Percentiles rank a stretch among this genome's conserved stretches.
phyloP scores from a whole-genome alignment of 805 yeast genomes.

The Yarrowia phangngaensis region DNA sequence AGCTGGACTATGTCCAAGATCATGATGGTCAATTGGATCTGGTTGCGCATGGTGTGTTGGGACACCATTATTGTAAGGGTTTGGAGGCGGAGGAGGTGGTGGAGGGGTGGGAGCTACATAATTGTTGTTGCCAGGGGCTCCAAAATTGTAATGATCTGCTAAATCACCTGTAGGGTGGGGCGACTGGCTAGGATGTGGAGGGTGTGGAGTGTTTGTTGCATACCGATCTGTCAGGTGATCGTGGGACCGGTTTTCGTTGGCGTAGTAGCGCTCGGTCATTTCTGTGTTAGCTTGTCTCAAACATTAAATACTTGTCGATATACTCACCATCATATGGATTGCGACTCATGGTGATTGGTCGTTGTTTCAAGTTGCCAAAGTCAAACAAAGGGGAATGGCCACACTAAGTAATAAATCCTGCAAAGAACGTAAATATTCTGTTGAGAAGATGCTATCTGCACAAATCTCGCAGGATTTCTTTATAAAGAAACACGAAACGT shows the following conservation, averaged over 20 bases:
- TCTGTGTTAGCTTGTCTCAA: conserved; percentile 4
- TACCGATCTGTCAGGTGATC: conserved; percentile 18
- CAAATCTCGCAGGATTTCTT: no score
- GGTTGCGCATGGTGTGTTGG: background rate
- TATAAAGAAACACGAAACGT: background rate
- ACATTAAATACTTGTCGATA: no score
- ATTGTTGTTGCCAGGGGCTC: conserved; percentile 11
- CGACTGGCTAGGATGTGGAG: background rate
- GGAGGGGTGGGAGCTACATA: conserved; percentile 11
- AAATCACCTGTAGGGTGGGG: conserved; percentile 19
- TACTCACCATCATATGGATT: conserved; percentile 25
- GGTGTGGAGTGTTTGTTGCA: conserved; percentile 12
- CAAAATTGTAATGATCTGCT: conserved; percentile 16
- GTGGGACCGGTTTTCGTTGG: conserved; percentile 21
- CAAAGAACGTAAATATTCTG: no score
- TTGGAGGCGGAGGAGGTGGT: conserved; percentile 7
- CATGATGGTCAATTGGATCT: background rate
- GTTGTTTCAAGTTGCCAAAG: no score
- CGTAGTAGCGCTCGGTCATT: conserved; percentile 25
- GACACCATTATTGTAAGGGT: conserved; percentile 21
- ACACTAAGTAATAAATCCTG: no score
- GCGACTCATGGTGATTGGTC: conserved; percentile 21
- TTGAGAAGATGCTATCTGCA: no score
- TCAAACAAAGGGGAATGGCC: no score
- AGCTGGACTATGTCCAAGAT: conserved; percentile 14